A percentile compares a stretch with the other conserved stretches of the same genome.
phyloP scores from a whole-genome alignment of 2,329 filamentous ascomycete species.

The Aspergillus oerlinghausenensis region DNA sequence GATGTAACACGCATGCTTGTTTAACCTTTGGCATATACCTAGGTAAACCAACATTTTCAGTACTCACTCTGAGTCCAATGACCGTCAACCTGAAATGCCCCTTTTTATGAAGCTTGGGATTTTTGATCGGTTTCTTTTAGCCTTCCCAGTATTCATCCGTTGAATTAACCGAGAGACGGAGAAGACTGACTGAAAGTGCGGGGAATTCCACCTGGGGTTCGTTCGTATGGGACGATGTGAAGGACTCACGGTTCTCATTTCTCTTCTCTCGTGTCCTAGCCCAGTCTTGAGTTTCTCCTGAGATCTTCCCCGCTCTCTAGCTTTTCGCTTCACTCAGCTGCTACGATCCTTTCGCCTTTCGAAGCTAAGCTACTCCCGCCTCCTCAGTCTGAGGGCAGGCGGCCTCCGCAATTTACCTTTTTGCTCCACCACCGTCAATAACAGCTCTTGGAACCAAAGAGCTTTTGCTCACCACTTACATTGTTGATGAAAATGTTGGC shows the following conservation, averaged over 20 bases:
- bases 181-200: background rate
- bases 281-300: background rate
- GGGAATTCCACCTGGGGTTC: background rate
- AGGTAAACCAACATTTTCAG: background rate
- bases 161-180: background rate
- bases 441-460: background rate
- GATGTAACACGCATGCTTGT: background rate
- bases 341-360: no score
- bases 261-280: background rate
- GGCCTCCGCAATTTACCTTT: background rate
- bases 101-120: background rate
- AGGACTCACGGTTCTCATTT: background rate
- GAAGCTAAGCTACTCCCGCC: background rate
- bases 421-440: background rate
- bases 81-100: no score
- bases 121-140: background rate
- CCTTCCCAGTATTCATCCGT: background rate
- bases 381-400: background rate
- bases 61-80: background rate
- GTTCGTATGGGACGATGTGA: background rate
- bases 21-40: background rate
- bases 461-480: background rate
- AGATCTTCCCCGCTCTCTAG: background rate
- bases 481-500: background rate
- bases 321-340: no score